These are phyloP conservation scores for Cucumis sativus DNA, from an alignment of 306 rosid genomes.

Conservation along the genomic window Cucumber_9930_V3 NC_026658.2:22678001-22678500, in stretches of 20 bases:
- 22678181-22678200: slow-evolving; percentile 76
- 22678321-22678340: slow-evolving; percentile 80
- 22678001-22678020: not conserved
- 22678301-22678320: slow-evolving; percentile 78
- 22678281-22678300: slow-evolving; percentile 58
- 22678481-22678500: not conserved
- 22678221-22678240: slow-evolving; percentile 82
- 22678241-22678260: slow-evolving; percentile 87
- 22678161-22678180: slow-evolving; percentile 52
- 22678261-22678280: slow-evolving; percentile 60
- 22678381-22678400: not conserved
- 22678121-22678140: slow-evolving; percentile 72
- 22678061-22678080: not conserved
- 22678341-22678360: slow-evolving; percentile 86
- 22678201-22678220: slow-evolving; percentile 91
- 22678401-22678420: not conserved
- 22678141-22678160: slow-evolving; percentile 70
- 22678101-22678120: slow-evolving; percentile 12
- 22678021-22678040: not conserved
- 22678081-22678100: slow-evolving; percentile 15
- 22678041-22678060: not conserved
- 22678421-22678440: not conserved
- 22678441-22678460: not conserved
- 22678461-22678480: not conserved
- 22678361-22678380: slow-evolving; percentile 76